A percentile compares a stretch with the other conserved stretches of the same genome.
Evolutionary conservation across 495 filamentous ascomycete genomes (phyloP).

Genomic region (Xylaria venustula): DNA sequence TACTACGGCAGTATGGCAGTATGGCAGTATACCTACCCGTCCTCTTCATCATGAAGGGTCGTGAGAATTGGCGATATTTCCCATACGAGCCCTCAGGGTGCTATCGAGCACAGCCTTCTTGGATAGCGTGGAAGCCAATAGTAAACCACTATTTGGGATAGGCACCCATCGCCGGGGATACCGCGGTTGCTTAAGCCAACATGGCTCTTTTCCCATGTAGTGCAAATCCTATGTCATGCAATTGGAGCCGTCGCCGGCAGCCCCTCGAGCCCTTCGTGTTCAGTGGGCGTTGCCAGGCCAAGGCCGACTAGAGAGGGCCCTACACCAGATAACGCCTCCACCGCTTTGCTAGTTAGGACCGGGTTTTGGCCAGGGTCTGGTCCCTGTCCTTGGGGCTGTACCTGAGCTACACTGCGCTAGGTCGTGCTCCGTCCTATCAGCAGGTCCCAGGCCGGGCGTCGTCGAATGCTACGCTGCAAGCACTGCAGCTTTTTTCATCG

Average conservation of each 20-base stretch:
- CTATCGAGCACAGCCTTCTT: neutral
- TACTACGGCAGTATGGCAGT: neutral
- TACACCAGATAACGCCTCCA: neutral
- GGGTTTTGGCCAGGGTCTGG: neutral
- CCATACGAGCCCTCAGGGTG: conserved; percentile 7
- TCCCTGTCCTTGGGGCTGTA: conserved; percentile 10
- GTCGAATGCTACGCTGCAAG: conserved; percentile 4
- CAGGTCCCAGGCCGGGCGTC: neutral
- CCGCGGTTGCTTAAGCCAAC: conserved; percentile 1
- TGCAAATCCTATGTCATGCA: conserved; percentile 14
- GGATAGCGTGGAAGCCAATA: neutral
- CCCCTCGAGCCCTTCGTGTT: conserved; percentile 11
- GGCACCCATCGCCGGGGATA: conserved; percentile 6
- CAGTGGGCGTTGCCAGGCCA: neutral
- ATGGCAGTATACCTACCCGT: neutral
- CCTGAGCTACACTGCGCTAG: neutral
- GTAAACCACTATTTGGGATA: neutral
- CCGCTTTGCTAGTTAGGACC: neutral
- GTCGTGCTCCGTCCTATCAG: neutral
- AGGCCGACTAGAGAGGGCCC: neutral
- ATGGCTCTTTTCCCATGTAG: neutral
- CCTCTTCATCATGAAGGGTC: neutral
- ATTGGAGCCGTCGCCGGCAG: conserved; percentile 4
- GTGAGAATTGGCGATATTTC: neutral
- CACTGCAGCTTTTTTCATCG: neutral